Evolutionary conservation across 768 basidiomycete species (phyloP).

Genomic region (Boletus rubescentipes): DNA sequence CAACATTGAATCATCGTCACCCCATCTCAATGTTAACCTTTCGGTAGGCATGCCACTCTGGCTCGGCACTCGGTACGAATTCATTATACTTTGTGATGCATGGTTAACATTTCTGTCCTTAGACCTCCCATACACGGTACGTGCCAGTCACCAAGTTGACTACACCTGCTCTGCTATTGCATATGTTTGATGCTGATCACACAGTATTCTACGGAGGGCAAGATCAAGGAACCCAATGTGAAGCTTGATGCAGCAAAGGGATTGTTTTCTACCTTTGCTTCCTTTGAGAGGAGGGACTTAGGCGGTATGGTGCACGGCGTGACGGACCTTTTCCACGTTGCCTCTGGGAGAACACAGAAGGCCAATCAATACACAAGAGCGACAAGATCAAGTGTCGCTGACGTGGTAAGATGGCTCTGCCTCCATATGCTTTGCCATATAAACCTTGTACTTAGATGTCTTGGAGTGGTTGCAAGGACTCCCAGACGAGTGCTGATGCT

Average conservation of each 20-base stretch:
- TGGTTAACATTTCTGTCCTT: slow-evolving; percentile 1
- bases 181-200: background rate
- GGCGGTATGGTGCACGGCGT: slow-evolving; percentile 75
- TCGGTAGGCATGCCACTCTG: slow-evolving; percentile 82
- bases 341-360: slow-evolving; percentile 63
- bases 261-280: slow-evolving; percentile 70
- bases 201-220: slow-evolving; percentile 93
- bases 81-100: background rate
- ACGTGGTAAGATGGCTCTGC: slow-evolving; percentile 59
- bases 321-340: slow-evolving; percentile 70
- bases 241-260: slow-evolving; percentile 86
- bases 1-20: background rate
- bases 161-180: background rate
- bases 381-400: slow-evolving; percentile 78
- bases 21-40: background rate
- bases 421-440: background rate
- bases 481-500: slow-evolving; percentile 81
- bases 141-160: slow-evolving; percentile 12
- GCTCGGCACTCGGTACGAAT: slow-evolving; percentile 71
- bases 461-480: slow-evolving; percentile 82
- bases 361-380: slow-evolving; percentile 59
- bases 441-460: slow-evolving; percentile 52
- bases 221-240: slow-evolving; percentile 91
- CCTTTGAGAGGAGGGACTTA: slow-evolving; percentile 79
- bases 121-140: slow-evolving; percentile 71